Conservation (phyloP, 257 asterid genomes). For the Fraxinus anomala region DNA sequence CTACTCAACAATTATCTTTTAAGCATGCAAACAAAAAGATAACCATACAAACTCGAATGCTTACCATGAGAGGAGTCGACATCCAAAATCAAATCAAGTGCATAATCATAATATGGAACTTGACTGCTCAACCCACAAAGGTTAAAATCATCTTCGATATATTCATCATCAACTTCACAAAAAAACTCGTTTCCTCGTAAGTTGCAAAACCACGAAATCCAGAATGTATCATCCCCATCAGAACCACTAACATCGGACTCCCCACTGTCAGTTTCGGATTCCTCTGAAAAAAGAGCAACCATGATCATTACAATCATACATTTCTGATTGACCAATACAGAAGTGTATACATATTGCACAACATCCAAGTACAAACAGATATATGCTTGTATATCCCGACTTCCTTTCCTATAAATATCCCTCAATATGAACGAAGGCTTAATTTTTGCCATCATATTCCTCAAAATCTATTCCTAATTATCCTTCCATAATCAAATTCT, state of each 20-base stretch:
- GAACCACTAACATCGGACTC: not conserved
- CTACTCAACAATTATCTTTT: not conserved
- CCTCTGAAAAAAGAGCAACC: not conserved
- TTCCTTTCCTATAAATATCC: too few relatives aligned
- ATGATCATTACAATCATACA: not conserved
- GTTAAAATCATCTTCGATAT: conserved; percentile 19
- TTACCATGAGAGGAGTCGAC: conserved; percentile 16
- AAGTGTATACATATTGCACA: not conserved
- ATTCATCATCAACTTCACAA: conserved; percentile 6
- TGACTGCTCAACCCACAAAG: conserved; percentile 19
- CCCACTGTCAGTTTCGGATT: not conserved
- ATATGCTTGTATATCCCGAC: not conserved
- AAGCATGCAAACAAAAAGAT: not conserved
- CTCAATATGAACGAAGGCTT: too few relatives aligned
- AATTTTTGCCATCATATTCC: not conserved
- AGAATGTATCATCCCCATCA: conserved; percentile 21
- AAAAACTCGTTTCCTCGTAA: conserved; percentile 17
- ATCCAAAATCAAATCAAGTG: conserved; percentile 19
- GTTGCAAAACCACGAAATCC: conserved; percentile 21
- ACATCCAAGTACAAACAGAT: too few relatives aligned
- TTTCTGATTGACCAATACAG: not conserved
- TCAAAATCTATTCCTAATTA: not conserved
- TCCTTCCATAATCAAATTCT: not conserved
- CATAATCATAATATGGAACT: conserved; percentile 18
- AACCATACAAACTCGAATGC: not conserved